Conservation (phyloP, 2,329 filamentous ascomycete species). For the Trichocomaceae sp. region DNA sequence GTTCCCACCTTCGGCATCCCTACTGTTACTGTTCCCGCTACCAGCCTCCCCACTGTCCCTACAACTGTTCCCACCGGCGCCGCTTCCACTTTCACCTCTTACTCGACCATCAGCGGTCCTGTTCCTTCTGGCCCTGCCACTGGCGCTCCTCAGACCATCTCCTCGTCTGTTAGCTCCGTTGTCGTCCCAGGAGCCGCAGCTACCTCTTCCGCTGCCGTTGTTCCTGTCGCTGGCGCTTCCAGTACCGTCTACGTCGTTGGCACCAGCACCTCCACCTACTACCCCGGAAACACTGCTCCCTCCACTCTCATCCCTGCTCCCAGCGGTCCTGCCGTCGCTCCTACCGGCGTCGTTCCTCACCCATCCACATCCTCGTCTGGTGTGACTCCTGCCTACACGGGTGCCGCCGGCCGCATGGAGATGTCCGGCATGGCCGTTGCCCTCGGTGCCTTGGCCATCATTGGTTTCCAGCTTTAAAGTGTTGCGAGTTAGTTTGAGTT, state of each 20-base stretch:
- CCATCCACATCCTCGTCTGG: slow-evolving; percentile 8
- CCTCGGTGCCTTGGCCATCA: slow-evolving; percentile 19
- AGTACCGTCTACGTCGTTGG: too few species aligned
- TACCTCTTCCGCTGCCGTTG: neutral
- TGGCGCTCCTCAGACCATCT: too few species aligned
- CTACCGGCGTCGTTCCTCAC: slow-evolving; percentile 7
- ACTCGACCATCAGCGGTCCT: neutral
- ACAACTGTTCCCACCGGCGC: neutral
- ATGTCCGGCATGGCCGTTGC: slow-evolving; percentile 19
- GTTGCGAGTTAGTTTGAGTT: too few species aligned
- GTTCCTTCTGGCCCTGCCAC: neutral
- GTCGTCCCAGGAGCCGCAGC: neutral
- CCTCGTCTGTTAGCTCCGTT: too few species aligned
- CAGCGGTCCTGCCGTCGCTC: slow-evolving; percentile 7
- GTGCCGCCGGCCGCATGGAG: slow-evolving; percentile 19
- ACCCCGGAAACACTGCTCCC: slow-evolving; percentile 11
- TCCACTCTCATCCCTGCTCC: neutral
- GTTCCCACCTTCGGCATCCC: neutral
- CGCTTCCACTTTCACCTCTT: neutral
- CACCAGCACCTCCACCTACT: slow-evolving; percentile 13
- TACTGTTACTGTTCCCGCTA: neutral
- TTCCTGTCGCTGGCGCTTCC: neutral
- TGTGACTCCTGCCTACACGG: slow-evolving; percentile 17
- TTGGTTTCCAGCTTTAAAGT: slow-evolving; percentile 23
- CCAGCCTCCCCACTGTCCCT: neutral